Base-by-base conservation (phyloP, 805 yeast species). In the Torulaspora microellipsoides region DNA sequence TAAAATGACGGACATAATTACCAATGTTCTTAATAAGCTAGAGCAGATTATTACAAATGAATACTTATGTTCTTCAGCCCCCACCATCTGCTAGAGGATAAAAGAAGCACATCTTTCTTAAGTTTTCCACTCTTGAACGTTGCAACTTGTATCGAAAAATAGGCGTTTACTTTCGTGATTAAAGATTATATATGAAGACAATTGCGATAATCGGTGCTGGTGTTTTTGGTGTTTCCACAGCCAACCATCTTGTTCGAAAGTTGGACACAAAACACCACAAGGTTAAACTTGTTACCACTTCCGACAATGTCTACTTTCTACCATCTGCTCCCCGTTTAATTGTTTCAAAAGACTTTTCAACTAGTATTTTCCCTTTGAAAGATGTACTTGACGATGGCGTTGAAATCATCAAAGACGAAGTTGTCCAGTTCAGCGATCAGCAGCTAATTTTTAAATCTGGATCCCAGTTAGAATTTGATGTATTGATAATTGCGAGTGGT, bases 401-500 rank as follows among this genome's bases (percentile, higher is more conserved):
- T 3, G 56, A 56, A 11, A 8, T 62, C 4, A 35, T 62, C 6
- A 35, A 47, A 15, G 60, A 58, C 35, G 47, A 46, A 27, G 61
- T 48, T 3, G 44, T 33, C 3, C 14, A 37, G 15, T 55, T 65
- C 35, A 55, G 46, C 33, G 53, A 45, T 2, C 14, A 36, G 6
- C 20, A 36, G 10, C 57, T 62, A 7, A 14, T 20, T 4, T 46
- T 60, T 10, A 34, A 38, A 12, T 23, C 45, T 3, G 34, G 34
- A n/a, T 51, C 45, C 1, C 36, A 44, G 2, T 3, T 52, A 3
- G 28, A 43, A 8, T 62, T 50, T 37, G 66, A 61, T 34, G 47
- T 48, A 1, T 40, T 64, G 32, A 53, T 65, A 11, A 27, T 64
- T 11, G 67, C 66, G 12, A 60, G 67, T 2, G 68, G 69, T 13